Conservation (phyloP, 208 protist species). For the Acanthamoeba sp. region DNA sequence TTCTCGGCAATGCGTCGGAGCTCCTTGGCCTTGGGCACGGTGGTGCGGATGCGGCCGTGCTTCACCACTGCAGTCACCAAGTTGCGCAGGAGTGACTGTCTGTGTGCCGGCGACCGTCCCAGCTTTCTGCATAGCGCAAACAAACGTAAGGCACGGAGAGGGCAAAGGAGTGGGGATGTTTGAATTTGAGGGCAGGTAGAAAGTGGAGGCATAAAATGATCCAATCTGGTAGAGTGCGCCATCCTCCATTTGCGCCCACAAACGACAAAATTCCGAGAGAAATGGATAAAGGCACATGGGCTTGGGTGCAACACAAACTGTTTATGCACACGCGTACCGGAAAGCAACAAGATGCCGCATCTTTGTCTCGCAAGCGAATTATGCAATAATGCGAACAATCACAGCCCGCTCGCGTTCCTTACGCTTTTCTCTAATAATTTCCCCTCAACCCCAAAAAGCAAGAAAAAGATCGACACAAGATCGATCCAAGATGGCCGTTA, state of each 20-base stretch:
- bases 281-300: not conserved
- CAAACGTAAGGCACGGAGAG: too few relatives aligned
- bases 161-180: too few relatives aligned
- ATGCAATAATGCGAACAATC: not conserved
- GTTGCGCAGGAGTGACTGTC: slow-evolving; percentile 30
- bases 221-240: too few relatives aligned
- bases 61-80: slow-evolving; percentile 12
- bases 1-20: not conserved
- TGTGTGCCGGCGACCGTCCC: not conserved
- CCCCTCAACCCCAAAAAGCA: not conserved
- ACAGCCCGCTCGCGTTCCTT: not conserved
- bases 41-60: slow-evolving; percentile 59
- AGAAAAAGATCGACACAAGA: not conserved
- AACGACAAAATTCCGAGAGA: not conserved
- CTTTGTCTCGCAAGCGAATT: not conserved
- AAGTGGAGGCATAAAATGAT: too few relatives aligned
- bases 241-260: too few relatives aligned
- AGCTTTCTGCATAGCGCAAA: slow-evolving; percentile 11
- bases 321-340: not conserved
- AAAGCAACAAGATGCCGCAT: not conserved
- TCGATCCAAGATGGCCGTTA: not conserved
- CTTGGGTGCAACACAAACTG: too few relatives aligned
- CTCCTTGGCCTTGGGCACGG: slow-evolving; percentile 58
- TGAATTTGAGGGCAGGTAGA: too few relatives aligned
- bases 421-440: not conserved